phyloP scores from a whole-genome alignment of 495 filamentous ascomycete species.

The Neurospora tetrasperma region DNA sequence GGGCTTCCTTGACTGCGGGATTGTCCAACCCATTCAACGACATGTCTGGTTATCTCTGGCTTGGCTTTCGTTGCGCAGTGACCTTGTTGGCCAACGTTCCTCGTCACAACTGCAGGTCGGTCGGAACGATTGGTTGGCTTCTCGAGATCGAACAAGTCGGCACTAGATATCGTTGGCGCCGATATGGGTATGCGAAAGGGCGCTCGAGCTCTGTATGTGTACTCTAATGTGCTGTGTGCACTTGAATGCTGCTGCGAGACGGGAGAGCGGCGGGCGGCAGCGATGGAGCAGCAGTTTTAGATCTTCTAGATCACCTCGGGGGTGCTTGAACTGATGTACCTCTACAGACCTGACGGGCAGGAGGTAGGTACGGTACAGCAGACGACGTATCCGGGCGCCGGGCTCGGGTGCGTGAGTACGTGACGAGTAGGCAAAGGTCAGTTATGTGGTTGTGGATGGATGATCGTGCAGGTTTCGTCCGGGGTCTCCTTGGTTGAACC shows the following conservation, averaged over 20 bases:
- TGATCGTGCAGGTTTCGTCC: not conserved
- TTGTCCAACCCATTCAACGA: conserved; percentile 95
- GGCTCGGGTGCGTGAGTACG: not conserved
- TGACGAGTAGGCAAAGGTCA: not conserved
- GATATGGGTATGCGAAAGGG: not conserved
- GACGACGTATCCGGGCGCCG: not conserved
- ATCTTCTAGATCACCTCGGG: not conserved
- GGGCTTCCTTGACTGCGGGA: conserved; percentile 68
- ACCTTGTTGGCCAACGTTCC: not conserved
- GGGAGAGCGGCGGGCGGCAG: not conserved
- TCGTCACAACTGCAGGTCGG: not conserved
- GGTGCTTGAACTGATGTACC: not conserved
- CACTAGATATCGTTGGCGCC: not conserved
- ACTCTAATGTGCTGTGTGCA: not conserved
- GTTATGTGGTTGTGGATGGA: not conserved
- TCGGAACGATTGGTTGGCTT: not conserved
- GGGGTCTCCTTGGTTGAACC: not conserved
- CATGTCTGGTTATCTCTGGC: conserved; percentile 43
- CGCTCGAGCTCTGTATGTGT: not conserved
- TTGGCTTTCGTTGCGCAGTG: not conserved
- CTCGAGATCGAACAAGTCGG: not conserved
- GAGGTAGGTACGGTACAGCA: not conserved
- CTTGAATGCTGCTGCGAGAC: not conserved
- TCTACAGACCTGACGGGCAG: not conserved
- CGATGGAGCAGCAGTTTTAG: not conserved